Base-by-base conservation (phyloP, 73 alveolate genomes). In the Blepharisma japonicum region DNA sequence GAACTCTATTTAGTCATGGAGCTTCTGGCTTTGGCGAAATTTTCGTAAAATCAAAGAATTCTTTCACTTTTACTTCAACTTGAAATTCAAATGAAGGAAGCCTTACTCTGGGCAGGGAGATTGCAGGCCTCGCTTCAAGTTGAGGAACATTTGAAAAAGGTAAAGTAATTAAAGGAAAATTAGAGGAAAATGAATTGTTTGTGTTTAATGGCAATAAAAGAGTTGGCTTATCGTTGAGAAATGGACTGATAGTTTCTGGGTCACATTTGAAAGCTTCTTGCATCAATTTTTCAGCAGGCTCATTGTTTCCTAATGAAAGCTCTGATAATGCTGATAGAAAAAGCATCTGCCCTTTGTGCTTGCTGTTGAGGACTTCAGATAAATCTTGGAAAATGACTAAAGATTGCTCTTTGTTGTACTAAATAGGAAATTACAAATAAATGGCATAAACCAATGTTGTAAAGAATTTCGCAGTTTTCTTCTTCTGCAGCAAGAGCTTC, bases 11-110 rank as follows among this genome's bases (percentile, higher is more conserved):
- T 14, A 61, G 48, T 39, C 74, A 61, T 1, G 74, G 74, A 14
- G 74, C 47, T 61, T 61, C 74, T 8, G 74, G 74, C 47, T 61
- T 61, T 61, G 74, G 47, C 14, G 48, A n/a, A n/a, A 61, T 61
- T 20, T 61, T n/a, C 2, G 14, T 25, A 25, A 61, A 14, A 14
- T 61, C 23, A 61, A 61, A 61, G 47, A 20, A 61, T 20, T 61
- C 74, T 39, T 14, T 14, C 2, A 61, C 74, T 61, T 61, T 61
- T 14, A 2, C 47, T 25, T 61, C 74, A 20, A 61, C 5, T 9
- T 8, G 14, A 61, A 61, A 61, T 61, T 61, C 74, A 20, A 61
- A 14, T 18, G 38, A 9, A 18, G 74, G 74, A 20, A 61, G 47
- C 11, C 14, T 20, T 0, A 39, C 47, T 25, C 23, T 61, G 0